Percentiles rank a stretch among this genome's conserved stretches.
Evolutionary conservation across 2,329 filamentous ascomycete genomes (phyloP).

Genomic region (Trichoderma breve): DNA sequence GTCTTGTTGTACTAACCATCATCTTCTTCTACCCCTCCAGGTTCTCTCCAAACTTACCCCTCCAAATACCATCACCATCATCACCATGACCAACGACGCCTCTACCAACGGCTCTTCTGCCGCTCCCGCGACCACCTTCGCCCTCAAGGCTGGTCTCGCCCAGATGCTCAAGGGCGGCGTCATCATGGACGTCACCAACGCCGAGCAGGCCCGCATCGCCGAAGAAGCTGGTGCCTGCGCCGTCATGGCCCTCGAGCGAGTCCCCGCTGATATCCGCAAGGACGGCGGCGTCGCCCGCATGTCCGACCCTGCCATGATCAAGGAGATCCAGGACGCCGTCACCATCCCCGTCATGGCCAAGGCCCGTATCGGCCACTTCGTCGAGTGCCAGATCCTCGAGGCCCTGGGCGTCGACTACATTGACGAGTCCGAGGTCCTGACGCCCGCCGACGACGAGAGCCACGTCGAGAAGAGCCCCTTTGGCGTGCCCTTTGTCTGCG

Average conservation of each 20-base stretch:
- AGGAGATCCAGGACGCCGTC: constrained; percentile 89
- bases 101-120: constrained; percentile 30
- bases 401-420: constrained; percentile 95
- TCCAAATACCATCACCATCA: not conserved
- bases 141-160: constrained; percentile 90
- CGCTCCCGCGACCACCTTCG: constrained; percentile 55
- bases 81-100: constrained; percentile 37
- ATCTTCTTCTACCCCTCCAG: not conserved
- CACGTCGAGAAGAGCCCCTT: constrained; percentile 89
- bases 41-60: not conserved
- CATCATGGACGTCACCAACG: constrained; percentile 98
- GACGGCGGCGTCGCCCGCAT: constrained; percentile 95
- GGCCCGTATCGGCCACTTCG: constrained; percentile 94
- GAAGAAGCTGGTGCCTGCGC: constrained; percentile 94
- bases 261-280: constrained; percentile 90
- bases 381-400: constrained; percentile 98
- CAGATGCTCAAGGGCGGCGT: constrained; percentile 99
- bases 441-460: constrained; percentile 83
- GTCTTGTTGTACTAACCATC: not conserved
- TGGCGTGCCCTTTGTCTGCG: constrained; percentile 89
- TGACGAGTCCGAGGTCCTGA: constrained; percentile 96
- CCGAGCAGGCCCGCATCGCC: constrained; percentile 91
- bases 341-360: constrained; percentile 99
- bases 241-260: constrained; percentile 98
- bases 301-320: constrained; percentile 93